Base-by-base conservation (phyloP, 1,139 yeast genomes). In the Meyerozyma athensensis region DNA sequence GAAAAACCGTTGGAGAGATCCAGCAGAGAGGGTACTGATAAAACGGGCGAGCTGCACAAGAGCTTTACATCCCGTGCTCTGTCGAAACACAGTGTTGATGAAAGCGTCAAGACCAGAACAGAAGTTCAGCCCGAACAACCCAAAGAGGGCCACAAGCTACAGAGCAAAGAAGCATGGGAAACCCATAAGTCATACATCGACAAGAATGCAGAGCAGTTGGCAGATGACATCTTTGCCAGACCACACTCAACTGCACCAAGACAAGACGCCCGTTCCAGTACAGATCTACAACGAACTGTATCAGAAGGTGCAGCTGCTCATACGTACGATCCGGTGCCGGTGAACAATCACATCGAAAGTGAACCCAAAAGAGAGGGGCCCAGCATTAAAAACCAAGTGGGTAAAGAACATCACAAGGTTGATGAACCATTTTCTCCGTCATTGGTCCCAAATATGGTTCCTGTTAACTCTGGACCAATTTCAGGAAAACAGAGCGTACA, bases 141-240 rank as follows among this genome's bases (percentile, higher is more conserved):
- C 17, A 35, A 42, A 20, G 37, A 30, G 23, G 32, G 39, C 5
- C 41, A 54, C 6, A 59, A 56, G 16, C 58, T 58, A 31, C 61
- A 58, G 23, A 53, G 47, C 36, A 61, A 59, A 35, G 73, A 68
- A 40, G 69, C 72, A 0, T 67, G 74, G 74, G 63, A 64, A 42
- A 48, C 43, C 30, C 51, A 42, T 35, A 43, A 43, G 7, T 32
- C 44, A 1, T 35, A 39, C 3, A 47, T 52, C 22, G 56, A 54
- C 35, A 49, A 43, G 21, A 55, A 59, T 37, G 68, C 74, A 1
- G 71, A 61, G 39, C 60, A 55, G 39, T 53, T 70, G 36, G 74
- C 61, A 0, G 73, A 69, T 42, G 74, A 66, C 44, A 68, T 70
- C 7, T 69, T 68, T 45, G 50, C 57, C 3, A 44, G 42, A 24